Evolutionary conservation across 108 stramenopile genomes (phyloP), one percentile per base, ranked within the genome.

Genomic region (Nannochloropsis oceanica): DNA sequence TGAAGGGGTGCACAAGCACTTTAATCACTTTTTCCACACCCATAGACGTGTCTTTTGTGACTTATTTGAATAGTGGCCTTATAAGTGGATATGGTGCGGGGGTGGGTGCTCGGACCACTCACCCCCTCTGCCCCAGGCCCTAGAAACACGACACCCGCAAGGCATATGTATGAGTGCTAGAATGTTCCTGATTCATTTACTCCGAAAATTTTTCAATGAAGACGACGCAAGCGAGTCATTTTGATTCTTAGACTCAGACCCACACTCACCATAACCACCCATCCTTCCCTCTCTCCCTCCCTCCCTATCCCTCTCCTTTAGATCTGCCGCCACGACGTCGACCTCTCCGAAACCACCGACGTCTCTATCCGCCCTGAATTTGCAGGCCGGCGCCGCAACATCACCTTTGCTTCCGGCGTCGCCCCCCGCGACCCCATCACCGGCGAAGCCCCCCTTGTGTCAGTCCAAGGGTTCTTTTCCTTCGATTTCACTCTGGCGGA

Each of bases 271-370:
- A 7, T 9, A 8, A 5, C 59, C 59, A 9, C 59, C 22, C 59
- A 34, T 34, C 34, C 34, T 34, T 34, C 34, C 34, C 34, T 34
- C 34, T 5, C 34, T 34, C 59, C 18, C 59, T n/a, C 59, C 59
- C 59, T 18, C n/a, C 0, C 2, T 7, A 9, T 9, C 10, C 10
- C 9, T 7, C n/a, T 18, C 59, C 2, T 9, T 73, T 10, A 73
- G 59, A 82, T 93, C 27, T 93, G 93, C 27, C 86, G 93, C 8
- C 94, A 95, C 86, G 87, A 89, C 26, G 44, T 94, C 2, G 92
- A 93, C 88, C 82, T 95, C 50, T 92, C 91, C 43, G 44, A 91
- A 12, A 94, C 95, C 12, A 93, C 95, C 8, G 90, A 95, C 88
- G 93, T 95, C 24, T 73, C 44, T 25, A 5, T 8, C 20, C 24